Percentiles rank a stretch among this genome's conserved stretches.
Evolutionary conservation across 352 stramenopile species (phyloP).

Genomic region (Phytophthora pinifolia): DNA sequence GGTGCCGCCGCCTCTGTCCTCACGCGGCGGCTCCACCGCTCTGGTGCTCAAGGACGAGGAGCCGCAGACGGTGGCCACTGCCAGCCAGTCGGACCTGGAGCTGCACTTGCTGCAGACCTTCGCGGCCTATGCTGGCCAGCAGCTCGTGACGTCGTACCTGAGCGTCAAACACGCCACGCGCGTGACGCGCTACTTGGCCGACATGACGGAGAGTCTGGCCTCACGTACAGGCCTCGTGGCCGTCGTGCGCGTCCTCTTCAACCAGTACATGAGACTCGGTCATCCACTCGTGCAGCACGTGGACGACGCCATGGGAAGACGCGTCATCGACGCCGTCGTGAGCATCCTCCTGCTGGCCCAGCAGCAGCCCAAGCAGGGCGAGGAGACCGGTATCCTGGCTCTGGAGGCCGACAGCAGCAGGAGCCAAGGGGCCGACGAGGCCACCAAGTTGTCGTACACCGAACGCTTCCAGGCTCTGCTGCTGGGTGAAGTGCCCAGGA

Average conservation of each 20-base stretch:
- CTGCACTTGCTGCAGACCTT: constrained; percentile 61
- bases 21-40: constrained; percentile 17
- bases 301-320: constrained; percentile 61
- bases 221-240: constrained; percentile 39
- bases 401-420: constrained; percentile 30
- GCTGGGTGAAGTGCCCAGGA: constrained; percentile 41
- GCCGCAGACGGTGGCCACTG: constrained; percentile 5
- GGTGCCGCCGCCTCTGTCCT: constrained; percentile 24
- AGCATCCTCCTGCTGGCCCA: constrained; percentile 49
- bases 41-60: constrained; percentile 15
- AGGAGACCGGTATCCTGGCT: constrained; percentile 14
- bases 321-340: constrained; percentile 59
- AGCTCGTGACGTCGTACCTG: constrained; percentile 44
- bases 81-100: constrained; percentile 52
- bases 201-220: constrained; percentile 51
- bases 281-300: constrained; percentile 51
- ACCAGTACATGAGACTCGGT: constrained; percentile 58
- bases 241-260: constrained; percentile 49
- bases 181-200: constrained; percentile 43
- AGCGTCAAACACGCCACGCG: constrained; percentile 53
- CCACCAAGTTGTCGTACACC: constrained; percentile 42
- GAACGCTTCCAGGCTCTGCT: constrained; percentile 62
- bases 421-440: not conserved
- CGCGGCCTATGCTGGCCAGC: constrained; percentile 35
- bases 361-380: constrained; percentile 27